These are phyloP conservation scores for Bjerkandera adusta DNA, from an alignment of 1,284 basidiomycete species.

Conservation along the genomic window DNA sequence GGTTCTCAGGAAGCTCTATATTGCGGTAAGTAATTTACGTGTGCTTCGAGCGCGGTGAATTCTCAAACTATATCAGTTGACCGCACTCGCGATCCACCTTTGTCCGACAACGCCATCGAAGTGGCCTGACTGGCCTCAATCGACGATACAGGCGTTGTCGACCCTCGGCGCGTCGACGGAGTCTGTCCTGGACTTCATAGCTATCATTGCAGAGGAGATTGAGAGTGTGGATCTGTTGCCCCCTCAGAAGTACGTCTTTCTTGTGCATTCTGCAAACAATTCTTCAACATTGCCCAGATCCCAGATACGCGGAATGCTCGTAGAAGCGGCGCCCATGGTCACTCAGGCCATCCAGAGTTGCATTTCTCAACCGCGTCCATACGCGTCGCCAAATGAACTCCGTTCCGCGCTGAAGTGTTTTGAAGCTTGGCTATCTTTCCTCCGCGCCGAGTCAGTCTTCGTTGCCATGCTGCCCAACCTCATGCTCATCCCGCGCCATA, in stretches of 20 bases:
- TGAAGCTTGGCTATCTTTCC: constrained; percentile 74
- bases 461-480: constrained; percentile 3
- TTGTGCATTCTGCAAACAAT: not conserved
- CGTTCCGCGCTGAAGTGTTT: constrained; percentile 75
- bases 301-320: constrained; percentile 61
- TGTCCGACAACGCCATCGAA: constrained; percentile 50
- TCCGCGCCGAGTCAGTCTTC: constrained; percentile 61
- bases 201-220: constrained; percentile 84
- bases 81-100: constrained; percentile 74
- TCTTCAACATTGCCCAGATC: constrained; percentile 35
- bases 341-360: constrained; percentile 60
- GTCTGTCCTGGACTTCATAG: constrained; percentile 72
- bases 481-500: constrained; percentile 7
- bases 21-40: constrained; percentile 56
- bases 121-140: constrained; percentile 75
- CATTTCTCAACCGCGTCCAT: constrained; percentile 35
- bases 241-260: constrained; percentile 61
- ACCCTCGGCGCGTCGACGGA: constrained; percentile 52
- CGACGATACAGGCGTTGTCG: constrained; percentile 57
- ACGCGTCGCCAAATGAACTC: constrained; percentile 44
- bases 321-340: constrained; percentile 67
- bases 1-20: constrained; percentile 83
- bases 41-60: not conserved
- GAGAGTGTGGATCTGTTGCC: constrained; percentile 71
- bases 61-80: constrained; percentile 44